A percentile compares a stretch with the other conserved stretches of the same genome.
Evolutionary conservation across 345 rosid genomes (phyloP).

Genomic region (Arabidopsis thaliana): DNA sequence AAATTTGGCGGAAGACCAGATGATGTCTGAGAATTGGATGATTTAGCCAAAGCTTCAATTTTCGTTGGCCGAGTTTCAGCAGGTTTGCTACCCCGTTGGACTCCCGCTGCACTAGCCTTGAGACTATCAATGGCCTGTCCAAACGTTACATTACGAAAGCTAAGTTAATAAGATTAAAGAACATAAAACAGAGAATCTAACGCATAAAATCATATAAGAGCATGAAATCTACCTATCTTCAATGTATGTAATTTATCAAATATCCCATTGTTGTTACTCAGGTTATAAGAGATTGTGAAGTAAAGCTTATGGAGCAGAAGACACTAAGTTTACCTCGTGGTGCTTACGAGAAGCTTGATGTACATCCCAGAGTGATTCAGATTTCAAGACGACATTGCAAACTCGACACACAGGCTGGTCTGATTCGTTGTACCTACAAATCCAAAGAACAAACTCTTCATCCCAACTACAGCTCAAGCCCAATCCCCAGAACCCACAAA

Average conservation of each 20-base stretch:
- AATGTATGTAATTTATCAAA: not conserved
- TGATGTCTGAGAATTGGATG: constrained; percentile 47
- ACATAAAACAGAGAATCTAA: constrained; percentile 10
- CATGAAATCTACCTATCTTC: not conserved
- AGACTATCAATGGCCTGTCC: constrained; percentile 63
- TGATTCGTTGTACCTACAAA: constrained; percentile 76
- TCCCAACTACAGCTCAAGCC: not conserved
- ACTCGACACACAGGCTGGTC: constrained; percentile 93
- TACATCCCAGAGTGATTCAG: constrained; percentile 85
- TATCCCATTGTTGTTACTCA: not conserved
- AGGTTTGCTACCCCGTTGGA: constrained; percentile 38
- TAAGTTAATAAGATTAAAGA: constrained; percentile 3
- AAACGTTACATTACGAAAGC: constrained; percentile 16
- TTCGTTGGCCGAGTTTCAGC: constrained; percentile 33
- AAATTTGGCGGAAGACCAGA: constrained; percentile 64
- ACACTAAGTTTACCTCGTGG: constrained; percentile 58
- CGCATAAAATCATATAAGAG: not conserved
- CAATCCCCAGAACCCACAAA: not conserved
- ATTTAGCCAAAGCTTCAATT: constrained; percentile 42
- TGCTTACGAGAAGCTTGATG: constrained; percentile 99
- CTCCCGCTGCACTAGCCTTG: constrained; percentile 69
- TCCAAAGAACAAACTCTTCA: not conserved
- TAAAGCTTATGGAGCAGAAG: not conserved
- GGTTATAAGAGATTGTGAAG: not conserved
- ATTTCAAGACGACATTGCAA: constrained; percentile 80